Base-by-base conservation (phyloP, 768 basidiomycete genomes). In the Rhizopogon vulgaris region DNA sequence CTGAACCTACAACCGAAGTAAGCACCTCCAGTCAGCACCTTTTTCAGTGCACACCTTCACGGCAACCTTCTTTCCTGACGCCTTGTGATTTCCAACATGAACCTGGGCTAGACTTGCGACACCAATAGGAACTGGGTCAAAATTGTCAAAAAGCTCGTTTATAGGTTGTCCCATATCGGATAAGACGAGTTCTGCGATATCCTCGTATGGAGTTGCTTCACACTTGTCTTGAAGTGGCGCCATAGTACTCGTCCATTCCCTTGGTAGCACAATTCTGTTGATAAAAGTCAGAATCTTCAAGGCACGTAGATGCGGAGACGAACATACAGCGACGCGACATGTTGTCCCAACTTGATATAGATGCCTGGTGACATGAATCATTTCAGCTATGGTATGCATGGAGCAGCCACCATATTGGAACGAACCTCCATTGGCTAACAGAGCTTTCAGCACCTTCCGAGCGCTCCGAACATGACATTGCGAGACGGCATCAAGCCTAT, bases 71-170 rank as follows among this genome's bases (percentile, higher is more conserved):
- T 78, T 77, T 2, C 90, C 88, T 4, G 86, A 83, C 43, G 79
- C 73, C 47, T 80, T 79, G 55, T 90, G 83, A 12, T 69, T 78
- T 3, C 84, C 96, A 17, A 87, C 79, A 68, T 98, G 96, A 14
- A 98, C 96, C 68, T 99, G 96, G 5, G 96, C 96, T 36, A 97
- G 70, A 60, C 92, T 95, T 11, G 96, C 96, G 14, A 97, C 93
- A 3, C 96, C 96, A 41, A 98, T 90, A 6, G 96, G 96, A 15
- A 75, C 72, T 4, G 83, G 83, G 58, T 96, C 84, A 63, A 98
- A 95, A 54, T 91, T 81, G 11, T 82, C 80, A 61, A 98, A 97
- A 30, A 93, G 67, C 17, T 89, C 86, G 2, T 76, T 72, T 36
- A 96, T 78, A 0, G 82, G 73, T 37, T 69, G 64, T 6, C 88